A percentile compares a stretch with the other conserved stretches of the same genome.
Evolutionary conservation across 441 rosid species (phyloP).

Genomic region (Eruca vesicaria): DNA sequence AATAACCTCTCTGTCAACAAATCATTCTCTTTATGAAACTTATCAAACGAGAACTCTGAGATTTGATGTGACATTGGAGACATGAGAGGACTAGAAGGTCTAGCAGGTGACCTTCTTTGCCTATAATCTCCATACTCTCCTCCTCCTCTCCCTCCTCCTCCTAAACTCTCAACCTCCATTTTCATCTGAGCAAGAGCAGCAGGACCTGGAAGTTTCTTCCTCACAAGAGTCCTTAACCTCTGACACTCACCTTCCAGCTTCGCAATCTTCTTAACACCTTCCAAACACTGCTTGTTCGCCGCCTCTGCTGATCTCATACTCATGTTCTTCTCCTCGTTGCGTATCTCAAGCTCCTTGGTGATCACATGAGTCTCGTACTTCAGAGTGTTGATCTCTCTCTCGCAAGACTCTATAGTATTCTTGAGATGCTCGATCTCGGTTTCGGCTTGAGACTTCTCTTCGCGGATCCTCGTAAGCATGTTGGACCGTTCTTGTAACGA

Average conservation of each 20-base stretch:
- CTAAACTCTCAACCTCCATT: slow-evolving; percentile 89
- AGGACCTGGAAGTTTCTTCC: slow-evolving; percentile 98
- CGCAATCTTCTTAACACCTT: slow-evolving; percentile 82
- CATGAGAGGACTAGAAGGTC: slow-evolving; percentile 64
- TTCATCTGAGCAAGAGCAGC: slow-evolving; percentile 99
- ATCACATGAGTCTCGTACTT: slow-evolving; percentile 80
- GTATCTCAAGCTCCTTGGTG: slow-evolving; percentile 86
- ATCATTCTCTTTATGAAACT: slow-evolving; percentile 75
- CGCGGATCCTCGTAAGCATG: slow-evolving; percentile 70
- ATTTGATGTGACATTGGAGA: slow-evolving; percentile 43
- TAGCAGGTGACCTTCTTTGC: slow-evolving; percentile 69
- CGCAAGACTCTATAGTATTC: slow-evolving; percentile 78
- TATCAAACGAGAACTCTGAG: slow-evolving; percentile 67
- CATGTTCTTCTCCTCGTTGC: slow-evolving; percentile 97
- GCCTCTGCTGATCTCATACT: slow-evolving; percentile 88
- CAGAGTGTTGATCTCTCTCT: slow-evolving; percentile 77
- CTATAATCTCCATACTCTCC: slow-evolving; percentile 76
- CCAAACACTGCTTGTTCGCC: slow-evolving; percentile 86
- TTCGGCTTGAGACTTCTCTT: slow-evolving; percentile 87
- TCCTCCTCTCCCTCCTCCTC: slow-evolving; percentile 78
- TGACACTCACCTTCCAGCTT: slow-evolving; percentile 97
- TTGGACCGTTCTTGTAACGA: slow-evolving; percentile 86
- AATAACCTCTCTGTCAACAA: slow-evolving; percentile 73
- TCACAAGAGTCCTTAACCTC: slow-evolving; percentile 79
- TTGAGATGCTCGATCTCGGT: slow-evolving; percentile 82